phyloP scores from a whole-genome alignment of 2,329 filamentous ascomycete genomes.

The Phialophora macrospora region DNA sequence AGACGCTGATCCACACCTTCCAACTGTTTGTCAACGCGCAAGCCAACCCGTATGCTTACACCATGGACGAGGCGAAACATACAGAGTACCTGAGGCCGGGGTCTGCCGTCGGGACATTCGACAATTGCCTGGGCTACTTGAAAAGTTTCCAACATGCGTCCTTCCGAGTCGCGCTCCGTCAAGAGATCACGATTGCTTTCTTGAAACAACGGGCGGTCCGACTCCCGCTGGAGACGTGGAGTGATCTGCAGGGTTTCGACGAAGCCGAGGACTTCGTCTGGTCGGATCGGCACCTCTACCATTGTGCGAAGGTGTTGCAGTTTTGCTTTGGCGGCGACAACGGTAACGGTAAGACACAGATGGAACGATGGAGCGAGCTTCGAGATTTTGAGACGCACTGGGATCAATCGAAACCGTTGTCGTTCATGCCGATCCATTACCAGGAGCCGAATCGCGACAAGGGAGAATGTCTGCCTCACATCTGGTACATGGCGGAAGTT shows the following conservation, averaged over 20 bases:
- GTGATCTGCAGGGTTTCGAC: conserved; percentile 35
- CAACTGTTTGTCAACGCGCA: conserved; percentile 37
- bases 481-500: conserved; percentile 41
- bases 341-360: conserved; percentile 17
- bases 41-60: conserved; percentile 31
- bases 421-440: conserved; percentile 39
- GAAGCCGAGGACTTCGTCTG: conserved; percentile 38
- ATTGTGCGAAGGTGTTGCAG: conserved; percentile 67
- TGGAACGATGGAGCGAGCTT: conserved; percentile 37
- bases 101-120: conserved; percentile 18
- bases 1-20: conserved; percentile 35
- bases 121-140: conserved; percentile 32
- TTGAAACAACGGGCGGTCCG: conserved; percentile 33
- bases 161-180: conserved; percentile 36
- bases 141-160: conserved; percentile 38
- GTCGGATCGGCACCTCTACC: conserved; percentile 64
- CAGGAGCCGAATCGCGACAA: conserved; percentile 34
- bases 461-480: conserved; percentile 39
- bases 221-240: conserved; percentile 37
- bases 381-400: conserved; percentile 36
- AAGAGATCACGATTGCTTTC: conserved; percentile 37
- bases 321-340: conserved; percentile 59
- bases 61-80: conserved; percentile 24
- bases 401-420: conserved; percentile 37
- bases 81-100: conserved; percentile 29